Evolutionary conservation across 352 stramenopile genomes (phyloP).

Genomic region (Blastocystis sp.): DNA sequence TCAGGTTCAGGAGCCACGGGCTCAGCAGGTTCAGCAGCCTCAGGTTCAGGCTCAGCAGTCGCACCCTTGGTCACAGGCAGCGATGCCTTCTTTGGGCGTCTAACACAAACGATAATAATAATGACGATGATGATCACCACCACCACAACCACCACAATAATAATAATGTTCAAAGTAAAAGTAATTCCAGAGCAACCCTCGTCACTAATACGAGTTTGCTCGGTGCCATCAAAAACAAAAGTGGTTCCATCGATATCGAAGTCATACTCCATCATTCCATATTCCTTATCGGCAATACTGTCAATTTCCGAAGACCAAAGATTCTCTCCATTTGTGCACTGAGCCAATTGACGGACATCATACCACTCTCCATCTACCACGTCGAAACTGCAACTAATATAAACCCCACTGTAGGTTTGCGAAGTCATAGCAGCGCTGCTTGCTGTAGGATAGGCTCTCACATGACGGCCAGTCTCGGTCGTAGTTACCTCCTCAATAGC

Average conservation of each 20-base stretch:
- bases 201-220: neutral
- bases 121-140: conserved; percentile 13
- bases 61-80: neutral
- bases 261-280: neutral
- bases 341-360: neutral
- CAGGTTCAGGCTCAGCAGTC: neutral
- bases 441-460: neutral
- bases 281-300: neutral
- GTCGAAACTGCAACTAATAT: neutral
- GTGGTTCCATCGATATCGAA: neutral
- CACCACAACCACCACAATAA: conserved; percentile 19
- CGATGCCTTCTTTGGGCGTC: neutral
- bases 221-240: neutral
- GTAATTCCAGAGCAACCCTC: conserved; percentile 28
- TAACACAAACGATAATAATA: neutral
- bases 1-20: neutral
- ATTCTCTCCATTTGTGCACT: neutral
- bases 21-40: neutral
- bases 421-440: neutral
- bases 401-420: neutral
- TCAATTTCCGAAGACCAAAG: neutral
- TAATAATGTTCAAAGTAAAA: neutral
- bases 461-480: neutral
- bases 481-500: neutral
- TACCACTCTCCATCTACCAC: conserved; percentile 16